phyloP scores from a whole-genome alignment of 805 yeast species.

The Helenozyma baotianmanensis region DNA sequence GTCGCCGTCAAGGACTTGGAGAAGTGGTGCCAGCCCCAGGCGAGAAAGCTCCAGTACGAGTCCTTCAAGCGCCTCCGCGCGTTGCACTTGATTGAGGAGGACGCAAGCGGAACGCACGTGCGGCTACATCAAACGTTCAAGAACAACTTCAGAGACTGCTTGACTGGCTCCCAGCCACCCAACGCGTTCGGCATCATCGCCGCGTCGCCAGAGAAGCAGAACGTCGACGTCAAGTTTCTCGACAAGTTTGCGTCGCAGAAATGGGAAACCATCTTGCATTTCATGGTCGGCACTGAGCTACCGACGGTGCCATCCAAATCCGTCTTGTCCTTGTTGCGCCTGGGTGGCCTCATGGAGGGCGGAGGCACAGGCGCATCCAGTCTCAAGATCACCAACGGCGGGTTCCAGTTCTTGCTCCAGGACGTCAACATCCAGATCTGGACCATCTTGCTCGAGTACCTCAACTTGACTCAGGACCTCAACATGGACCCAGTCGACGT shows the following conservation, averaged over 20 bases:
- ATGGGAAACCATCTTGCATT: conserved; percentile 95
- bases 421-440: conserved; percentile 93
- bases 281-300: conserved; percentile 92
- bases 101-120: conserved; percentile 40
- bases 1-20: conserved; percentile 64
- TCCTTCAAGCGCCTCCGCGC: conserved; percentile 73
- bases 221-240: conserved; percentile 59
- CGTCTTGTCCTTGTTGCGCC: conserved; percentile 69
- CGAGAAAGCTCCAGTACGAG: conserved; percentile 60
- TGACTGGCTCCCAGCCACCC: conserved; percentile 69
- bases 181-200: conserved; percentile 76
- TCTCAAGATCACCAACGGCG: conserved; percentile 78
- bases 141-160: conserved; percentile 69
- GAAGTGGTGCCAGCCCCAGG: conserved; percentile 65
- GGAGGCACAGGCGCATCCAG: conserved; percentile 27
- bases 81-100: conserved; percentile 70
- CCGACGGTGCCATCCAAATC: conserved; percentile 68
- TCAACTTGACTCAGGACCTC: conserved; percentile 75
- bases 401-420: conserved; percentile 90
- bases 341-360: conserved; percentile 86
- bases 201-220: conserved; percentile 47
- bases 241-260: conserved; percentile 77
- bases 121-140: conserved; percentile 71
- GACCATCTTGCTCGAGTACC: conserved; percentile 83
- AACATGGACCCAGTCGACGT: conserved; percentile 97